A percentile compares a stretch with the other conserved stretches of the same genome.
Conservation (phyloP, 2,329 filamentous ascomycete genomes). For the Rutstroemia sydowiana region DNA sequence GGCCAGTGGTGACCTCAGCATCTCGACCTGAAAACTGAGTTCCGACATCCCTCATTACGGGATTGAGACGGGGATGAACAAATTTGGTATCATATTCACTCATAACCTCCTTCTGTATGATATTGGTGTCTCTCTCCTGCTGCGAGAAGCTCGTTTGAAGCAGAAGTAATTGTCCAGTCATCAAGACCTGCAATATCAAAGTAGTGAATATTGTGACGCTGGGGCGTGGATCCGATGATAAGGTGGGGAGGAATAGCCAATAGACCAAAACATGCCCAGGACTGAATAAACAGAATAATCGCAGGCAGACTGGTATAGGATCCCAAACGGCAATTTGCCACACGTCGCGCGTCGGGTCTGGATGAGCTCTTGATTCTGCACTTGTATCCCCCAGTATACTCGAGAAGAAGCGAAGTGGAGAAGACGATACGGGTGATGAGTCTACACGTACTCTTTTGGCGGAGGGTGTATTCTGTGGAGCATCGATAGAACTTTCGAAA, state of each 20-base stretch:
- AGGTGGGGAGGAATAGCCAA: constrained; percentile 76
- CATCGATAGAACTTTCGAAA: constrained; percentile 80
- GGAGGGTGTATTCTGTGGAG: constrained; percentile 69
- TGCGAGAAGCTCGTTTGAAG: constrained; percentile 70
- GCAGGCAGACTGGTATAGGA: constrained; percentile 74
- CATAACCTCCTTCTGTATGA: constrained; percentile 87
- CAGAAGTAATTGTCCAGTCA: constrained; percentile 70
- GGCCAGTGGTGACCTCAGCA: constrained; percentile 24
- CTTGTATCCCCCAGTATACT: constrained; percentile 59
- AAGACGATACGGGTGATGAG: constrained; percentile 69
- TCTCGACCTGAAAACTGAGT: constrained; percentile 58
- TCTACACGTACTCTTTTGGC: constrained; percentile 84
- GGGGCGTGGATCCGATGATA: constrained; percentile 66
- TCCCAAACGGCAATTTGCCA: constrained; percentile 97
- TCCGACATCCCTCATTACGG: constrained; percentile 67
- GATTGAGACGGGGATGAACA: constrained; percentile 83
- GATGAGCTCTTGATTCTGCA: constrained; percentile 77
- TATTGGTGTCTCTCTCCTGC: constrained; percentile 73
- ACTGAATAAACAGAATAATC: constrained; percentile 84
- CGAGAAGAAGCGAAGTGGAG: constrained; percentile 69
- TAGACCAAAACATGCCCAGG: constrained; percentile 90
- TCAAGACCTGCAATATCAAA: constrained; percentile 63
- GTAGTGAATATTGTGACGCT: constrained; percentile 82
- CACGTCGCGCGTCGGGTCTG: constrained; percentile 75
- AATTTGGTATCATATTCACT: constrained; percentile 95